Conservation (phyloP, 1,139 yeast genomes). For the Arxiozyma slooffiae region DNA sequence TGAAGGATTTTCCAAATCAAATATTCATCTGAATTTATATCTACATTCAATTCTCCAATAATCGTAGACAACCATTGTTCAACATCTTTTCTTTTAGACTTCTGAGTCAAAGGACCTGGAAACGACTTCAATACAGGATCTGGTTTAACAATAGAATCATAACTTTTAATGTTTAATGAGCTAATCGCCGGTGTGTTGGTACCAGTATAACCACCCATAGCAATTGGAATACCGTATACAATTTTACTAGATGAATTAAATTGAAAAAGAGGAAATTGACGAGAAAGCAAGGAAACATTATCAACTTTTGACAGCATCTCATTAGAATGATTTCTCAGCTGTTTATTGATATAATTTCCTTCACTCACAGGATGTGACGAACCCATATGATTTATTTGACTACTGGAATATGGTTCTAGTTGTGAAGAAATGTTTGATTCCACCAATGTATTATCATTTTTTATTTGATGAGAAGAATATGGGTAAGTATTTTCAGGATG, state of each 20-base stretch:
- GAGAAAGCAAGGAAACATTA: conserved; percentile 28
- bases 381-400: background rate
- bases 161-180: conserved; percentile 30
- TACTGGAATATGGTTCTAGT: background rate
- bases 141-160: conserved; percentile 28
- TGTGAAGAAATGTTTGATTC: background rate
- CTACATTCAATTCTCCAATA: conserved; percentile 7
- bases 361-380: background rate
- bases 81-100: conserved; percentile 23
- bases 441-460: conserved; percentile 5
- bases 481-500: background rate
- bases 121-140: conserved; percentile 29
- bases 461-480: background rate
- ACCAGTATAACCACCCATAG: conserved; percentile 11
- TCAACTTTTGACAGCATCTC: conserved; percentile 8
- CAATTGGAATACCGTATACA: conserved; percentile 38
- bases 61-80: conserved; percentile 25
- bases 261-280: conserved; percentile 71
- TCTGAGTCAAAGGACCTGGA: conserved; percentile 29
- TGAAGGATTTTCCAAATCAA: conserved; percentile 19
- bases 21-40: conserved; percentile 9
- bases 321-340: background rate
- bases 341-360: background rate
- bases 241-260: conserved; percentile 51
- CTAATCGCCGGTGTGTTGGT: conserved; percentile 14